A percentile compares a stretch with the other conserved stretches of the same genome.
These are phyloP conservation scores for Tetragonia tetragonoides DNA, from an alignment of 148 eudicot species.

Conservation along the genomic window DNA sequence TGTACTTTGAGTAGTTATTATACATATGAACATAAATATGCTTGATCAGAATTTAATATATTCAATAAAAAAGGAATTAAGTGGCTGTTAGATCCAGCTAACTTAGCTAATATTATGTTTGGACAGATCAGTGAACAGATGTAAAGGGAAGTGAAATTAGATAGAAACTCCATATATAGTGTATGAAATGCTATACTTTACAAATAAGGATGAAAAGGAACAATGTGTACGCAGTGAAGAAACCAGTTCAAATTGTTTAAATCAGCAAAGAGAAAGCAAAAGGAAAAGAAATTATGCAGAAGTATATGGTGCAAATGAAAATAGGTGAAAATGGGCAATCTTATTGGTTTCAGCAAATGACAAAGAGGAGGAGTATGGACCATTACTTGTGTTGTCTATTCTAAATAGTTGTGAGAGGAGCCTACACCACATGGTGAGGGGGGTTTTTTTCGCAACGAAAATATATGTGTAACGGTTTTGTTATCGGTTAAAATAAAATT, in stretches of 20 bases:
- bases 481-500: too few species aligned
- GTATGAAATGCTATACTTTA: constrained; percentile 7
- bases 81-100: constrained; percentile 21
- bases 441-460: not conserved
- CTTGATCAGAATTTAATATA: constrained; percentile 20
- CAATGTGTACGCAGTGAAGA: not conserved
- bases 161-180: constrained; percentile 14
- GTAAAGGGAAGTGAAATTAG: constrained; percentile 15
- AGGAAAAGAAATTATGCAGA: not conserved
- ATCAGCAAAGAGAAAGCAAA: not conserved
- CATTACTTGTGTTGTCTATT: constrained; percentile 31
- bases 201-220: too few species aligned
- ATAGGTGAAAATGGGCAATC: constrained; percentile 1
- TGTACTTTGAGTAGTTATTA: constrained; percentile 19
- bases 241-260: not conserved
- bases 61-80: not conserved
- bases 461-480: not conserved
- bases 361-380: constrained; percentile 22
- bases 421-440: constrained; percentile 32
- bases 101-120: constrained; percentile 27
- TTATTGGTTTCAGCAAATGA: constrained; percentile 7
- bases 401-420: constrained; percentile 32
- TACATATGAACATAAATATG: constrained; percentile 14
- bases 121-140: constrained; percentile 21
- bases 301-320: constrained; percentile 7